A percentile compares a stretch with the other conserved stretches of the same genome.
These are phyloP conservation scores for Chlamydomonas schloesseri DNA, from an alignment of 139 green algal species.

Conservation along the genomic window DNA sequence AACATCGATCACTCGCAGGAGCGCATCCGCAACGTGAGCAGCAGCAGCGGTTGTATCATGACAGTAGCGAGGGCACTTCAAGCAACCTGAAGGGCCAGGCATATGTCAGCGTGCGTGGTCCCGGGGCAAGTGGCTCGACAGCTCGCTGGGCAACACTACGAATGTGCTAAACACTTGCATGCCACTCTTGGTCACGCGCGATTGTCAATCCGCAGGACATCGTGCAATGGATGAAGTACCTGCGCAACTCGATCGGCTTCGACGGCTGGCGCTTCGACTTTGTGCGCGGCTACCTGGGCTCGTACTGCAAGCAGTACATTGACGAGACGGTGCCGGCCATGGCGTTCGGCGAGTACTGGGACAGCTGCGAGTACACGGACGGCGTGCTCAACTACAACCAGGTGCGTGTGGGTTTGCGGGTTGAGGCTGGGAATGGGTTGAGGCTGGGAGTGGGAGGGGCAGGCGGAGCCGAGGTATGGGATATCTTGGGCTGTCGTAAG, in stretches of 20 bases:
- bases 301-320: slow-evolving; percentile 81
- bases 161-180: too few relatives aligned
- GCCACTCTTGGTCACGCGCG: too few relatives aligned
- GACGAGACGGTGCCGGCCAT: slow-evolving; percentile 89
- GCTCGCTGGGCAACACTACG: too few relatives aligned
- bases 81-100: too few relatives aligned
- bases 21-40: slow-evolving; percentile 65
- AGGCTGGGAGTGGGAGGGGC: too few relatives aligned
- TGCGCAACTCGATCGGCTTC: slow-evolving; percentile 92
- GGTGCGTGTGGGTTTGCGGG: slow-evolving; percentile 32
- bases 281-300: slow-evolving; percentile 84
- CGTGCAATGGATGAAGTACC: slow-evolving; percentile 87
- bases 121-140: too few relatives aligned
- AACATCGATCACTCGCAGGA: slow-evolving; percentile 97
- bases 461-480: too few relatives aligned
- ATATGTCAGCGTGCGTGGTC: too few relatives aligned
- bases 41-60: too few relatives aligned
- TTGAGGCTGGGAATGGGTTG: not conserved
- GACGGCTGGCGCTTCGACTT: slow-evolving; percentile 97
- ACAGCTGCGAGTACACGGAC: slow-evolving; percentile 93
- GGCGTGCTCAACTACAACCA: slow-evolving; percentile 98
- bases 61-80: too few relatives aligned
- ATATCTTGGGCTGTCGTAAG: too few relatives aligned
- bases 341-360: slow-evolving; percentile 96
- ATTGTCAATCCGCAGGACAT: too few relatives aligned